Evolutionary conservation across 2,329 filamentous ascomycete genomes (phyloP).

Genomic region (Microdochium bolleyi): DNA sequence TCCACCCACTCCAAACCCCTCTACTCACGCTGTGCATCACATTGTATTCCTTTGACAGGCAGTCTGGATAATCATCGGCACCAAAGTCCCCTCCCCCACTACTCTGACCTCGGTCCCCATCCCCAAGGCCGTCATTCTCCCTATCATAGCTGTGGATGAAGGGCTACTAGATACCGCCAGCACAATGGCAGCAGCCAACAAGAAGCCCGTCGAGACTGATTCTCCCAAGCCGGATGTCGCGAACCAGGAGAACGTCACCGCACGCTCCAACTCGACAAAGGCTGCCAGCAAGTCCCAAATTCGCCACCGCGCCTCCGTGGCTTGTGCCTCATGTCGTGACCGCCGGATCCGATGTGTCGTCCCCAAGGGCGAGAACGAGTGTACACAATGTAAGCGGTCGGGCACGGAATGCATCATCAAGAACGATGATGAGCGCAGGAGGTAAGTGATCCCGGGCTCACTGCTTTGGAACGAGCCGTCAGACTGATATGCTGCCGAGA

Average conservation of each 20-base stretch:
- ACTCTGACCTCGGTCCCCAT: no score
- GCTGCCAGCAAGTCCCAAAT: conserved; percentile 25
- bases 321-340: conserved; percentile 45
- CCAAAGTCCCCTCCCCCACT: no score
- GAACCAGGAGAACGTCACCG: conserved; percentile 25
- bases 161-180: background rate
- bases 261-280: conserved; percentile 15
- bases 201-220: conserved; percentile 6
- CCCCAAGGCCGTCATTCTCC: no score
- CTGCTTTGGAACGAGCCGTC: background rate
- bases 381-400: conserved; percentile 42
- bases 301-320: conserved; percentile 42
- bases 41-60: no score
- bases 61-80: no score
- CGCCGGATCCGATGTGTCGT: conserved; percentile 42
- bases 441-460: conserved; percentile 24
- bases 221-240: conserved; percentile 13
- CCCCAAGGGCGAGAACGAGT: conserved; percentile 39
- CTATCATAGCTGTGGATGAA: no score
- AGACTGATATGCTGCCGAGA: conserved; percentile 3
- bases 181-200: conserved; percentile 6
- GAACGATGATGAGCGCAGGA: conserved; percentile 47
- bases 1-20: no score
- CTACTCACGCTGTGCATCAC: no score
- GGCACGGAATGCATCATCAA: conserved; percentile 46